These are phyloP conservation scores for Solanum ossicruentum DNA, from an alignment of 257 asterid genomes.

Conservation along the genomic window DNA sequence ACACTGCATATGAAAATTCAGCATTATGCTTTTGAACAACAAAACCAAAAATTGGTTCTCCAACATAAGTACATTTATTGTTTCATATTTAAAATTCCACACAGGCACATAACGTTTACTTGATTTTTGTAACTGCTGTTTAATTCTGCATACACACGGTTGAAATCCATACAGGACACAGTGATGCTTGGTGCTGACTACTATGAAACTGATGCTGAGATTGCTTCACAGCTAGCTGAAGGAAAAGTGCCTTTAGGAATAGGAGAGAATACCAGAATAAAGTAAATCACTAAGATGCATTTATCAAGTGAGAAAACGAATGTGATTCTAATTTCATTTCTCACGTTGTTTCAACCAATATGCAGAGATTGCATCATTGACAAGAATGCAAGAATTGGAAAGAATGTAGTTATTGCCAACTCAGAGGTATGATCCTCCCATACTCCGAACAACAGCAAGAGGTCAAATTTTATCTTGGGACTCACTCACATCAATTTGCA, in stretches of 20 bases:
- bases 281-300: slow-evolving; percentile 16
- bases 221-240: slow-evolving; percentile 49
- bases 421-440: slow-evolving; percentile 50
- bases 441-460: background rate
- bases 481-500: slow-evolving; percentile 25
- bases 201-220: slow-evolving; percentile 81
- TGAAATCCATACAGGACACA: slow-evolving; percentile 45
- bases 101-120: background rate
- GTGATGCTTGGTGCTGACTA: slow-evolving; percentile 96
- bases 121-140: background rate
- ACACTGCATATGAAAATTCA: background rate
- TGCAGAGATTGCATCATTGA: slow-evolving; percentile 86
- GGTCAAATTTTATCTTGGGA: background rate
- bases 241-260: slow-evolving; percentile 87
- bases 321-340: background rate
- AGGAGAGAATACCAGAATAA: slow-evolving; percentile 92
- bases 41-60: background rate
- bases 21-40: background rate
- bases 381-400: slow-evolving; percentile 91
- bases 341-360: background rate
- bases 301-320: background rate
- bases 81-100: background rate
- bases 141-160: background rate
- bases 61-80: background rate
- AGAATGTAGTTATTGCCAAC: slow-evolving; percentile 69